Conservation (phyloP, 106 monocot genomes). For the Acorus gramineus region DNA sequence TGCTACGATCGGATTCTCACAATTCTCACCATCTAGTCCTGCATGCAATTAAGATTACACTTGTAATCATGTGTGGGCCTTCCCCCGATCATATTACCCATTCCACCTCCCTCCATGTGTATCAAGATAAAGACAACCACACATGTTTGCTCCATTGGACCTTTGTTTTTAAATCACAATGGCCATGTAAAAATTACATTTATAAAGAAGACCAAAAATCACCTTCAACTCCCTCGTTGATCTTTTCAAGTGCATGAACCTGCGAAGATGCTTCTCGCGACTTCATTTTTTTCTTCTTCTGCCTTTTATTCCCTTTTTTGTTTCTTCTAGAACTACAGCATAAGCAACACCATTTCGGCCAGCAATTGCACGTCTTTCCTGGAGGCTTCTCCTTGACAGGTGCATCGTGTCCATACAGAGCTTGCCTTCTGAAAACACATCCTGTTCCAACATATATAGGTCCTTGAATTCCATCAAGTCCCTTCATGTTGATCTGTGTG, state of each 20-base stretch:
- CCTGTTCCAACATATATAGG: constrained; percentile 88
- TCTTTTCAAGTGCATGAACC: constrained; percentile 51
- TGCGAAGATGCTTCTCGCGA: constrained; percentile 45
- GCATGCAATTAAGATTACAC: constrained; percentile 1
- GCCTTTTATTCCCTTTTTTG: constrained; percentile 24
- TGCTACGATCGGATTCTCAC: constrained; percentile 9
- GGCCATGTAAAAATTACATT: too few relatives aligned
- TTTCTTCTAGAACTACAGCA: constrained; percentile 39
- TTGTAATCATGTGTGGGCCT: neutral
- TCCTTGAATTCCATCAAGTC: constrained; percentile 79
- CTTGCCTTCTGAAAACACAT: constrained; percentile 70
- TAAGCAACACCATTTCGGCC: constrained; percentile 62
- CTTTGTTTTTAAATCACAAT: too few relatives aligned
- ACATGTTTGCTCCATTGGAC: too few relatives aligned
- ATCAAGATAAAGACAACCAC: too few relatives aligned
- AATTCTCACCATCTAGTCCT: constrained; percentile 24
- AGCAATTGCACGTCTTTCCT: constrained; percentile 71
- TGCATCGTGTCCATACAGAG: constrained; percentile 82
- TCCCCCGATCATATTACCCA: neutral
- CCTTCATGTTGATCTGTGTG: constrained; percentile 77
- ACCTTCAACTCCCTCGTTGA: constrained; percentile 38
- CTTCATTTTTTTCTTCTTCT: constrained; percentile 27
- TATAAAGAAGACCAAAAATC: neutral
- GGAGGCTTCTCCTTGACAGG: constrained; percentile 48
- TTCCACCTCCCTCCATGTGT: too few relatives aligned